Percentiles rank a stretch among this genome's conserved stretches.
phyloP scores from a whole-genome alignment of 495 filamentous ascomycete genomes.

The Tuber borchii region DNA sequence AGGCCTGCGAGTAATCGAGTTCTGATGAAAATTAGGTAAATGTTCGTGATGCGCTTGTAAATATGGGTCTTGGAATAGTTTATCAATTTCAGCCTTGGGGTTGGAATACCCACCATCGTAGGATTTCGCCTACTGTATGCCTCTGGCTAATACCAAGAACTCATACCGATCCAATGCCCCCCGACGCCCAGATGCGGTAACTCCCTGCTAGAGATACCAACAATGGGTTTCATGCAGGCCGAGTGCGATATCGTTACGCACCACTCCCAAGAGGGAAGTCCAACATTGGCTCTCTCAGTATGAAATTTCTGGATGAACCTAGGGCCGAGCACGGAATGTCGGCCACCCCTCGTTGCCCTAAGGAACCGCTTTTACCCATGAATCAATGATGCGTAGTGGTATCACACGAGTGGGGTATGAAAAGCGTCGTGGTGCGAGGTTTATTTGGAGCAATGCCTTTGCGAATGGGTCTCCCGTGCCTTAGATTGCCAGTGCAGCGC shows the following conservation, averaged over 20 bases:
- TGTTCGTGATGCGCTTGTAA: not conserved
- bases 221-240: not conserved
- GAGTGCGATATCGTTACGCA: not conserved
- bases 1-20: not conserved
- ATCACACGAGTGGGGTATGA: not conserved
- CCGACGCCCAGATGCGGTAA: not conserved
- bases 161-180: not conserved
- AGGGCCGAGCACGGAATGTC: not conserved
- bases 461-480: not conserved
- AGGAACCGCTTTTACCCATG: not conserved
- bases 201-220: conserved; percentile 1
- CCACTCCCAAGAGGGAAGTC: not conserved
- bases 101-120: not conserved
- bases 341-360: not conserved
- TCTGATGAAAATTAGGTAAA: conserved; percentile 2
- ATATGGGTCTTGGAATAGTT: not conserved
- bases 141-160: not conserved
- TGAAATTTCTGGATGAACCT: not conserved
- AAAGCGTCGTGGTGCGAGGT: not conserved
- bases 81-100: not conserved
- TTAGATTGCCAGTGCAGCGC: not conserved
- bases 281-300: not conserved
- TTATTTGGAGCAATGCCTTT: not conserved
- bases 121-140: not conserved
- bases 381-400: not conserved